A percentile compares a stretch with the other conserved stretches of the same genome.
These are phyloP conservation scores for Penicillium psychrofluorescens DNA, from an alignment of 495 filamentous ascomycete genomes.

Conservation along the genomic window DNA sequence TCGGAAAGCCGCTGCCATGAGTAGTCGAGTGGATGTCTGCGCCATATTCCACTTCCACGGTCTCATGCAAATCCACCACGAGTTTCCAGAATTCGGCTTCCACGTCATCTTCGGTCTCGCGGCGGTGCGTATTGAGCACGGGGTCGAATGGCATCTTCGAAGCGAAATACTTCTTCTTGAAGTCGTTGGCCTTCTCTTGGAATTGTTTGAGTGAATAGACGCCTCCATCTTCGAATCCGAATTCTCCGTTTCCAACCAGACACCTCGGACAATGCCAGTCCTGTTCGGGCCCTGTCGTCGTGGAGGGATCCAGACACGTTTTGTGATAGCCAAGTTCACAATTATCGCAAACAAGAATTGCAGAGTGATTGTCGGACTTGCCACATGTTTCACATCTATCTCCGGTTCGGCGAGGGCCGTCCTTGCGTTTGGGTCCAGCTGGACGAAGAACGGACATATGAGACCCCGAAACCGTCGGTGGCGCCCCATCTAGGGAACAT, in stretches of 20 bases:
- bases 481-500: conserved; percentile 52
- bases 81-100: conserved; percentile 96
- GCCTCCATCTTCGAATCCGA: conserved; percentile 95
- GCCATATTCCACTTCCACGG: conserved; percentile 95
- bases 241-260: conserved; percentile 92
- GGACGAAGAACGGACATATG: conserved; percentile 94
- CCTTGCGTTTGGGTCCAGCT: conserved; percentile 64
- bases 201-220: conserved; percentile 95
- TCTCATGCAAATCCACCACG: conserved; percentile 87
- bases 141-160: conserved; percentile 87
- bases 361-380: conserved; percentile 62
- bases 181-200: conserved; percentile 89
- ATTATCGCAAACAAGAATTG: conserved; percentile 80
- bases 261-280: conserved; percentile 98
- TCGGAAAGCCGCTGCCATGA: conserved; percentile 95
- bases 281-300: conserved; percentile 69
- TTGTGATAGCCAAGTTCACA: conserved; percentile 89
- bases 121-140: conserved; percentile 65
- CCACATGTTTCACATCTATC: conserved; percentile 91
- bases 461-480: conserved; percentile 87
- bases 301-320: conserved; percentile 77
- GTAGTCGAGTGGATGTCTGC: conserved; percentile 98
- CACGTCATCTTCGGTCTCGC: conserved; percentile 90
- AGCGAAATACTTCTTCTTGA: conserved; percentile 90
- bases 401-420: conserved; percentile 58